These are phyloP conservation scores for Fraxinus floribunda DNA, from an alignment of 305 asterid species.

Conservation along the genomic window DNA sequence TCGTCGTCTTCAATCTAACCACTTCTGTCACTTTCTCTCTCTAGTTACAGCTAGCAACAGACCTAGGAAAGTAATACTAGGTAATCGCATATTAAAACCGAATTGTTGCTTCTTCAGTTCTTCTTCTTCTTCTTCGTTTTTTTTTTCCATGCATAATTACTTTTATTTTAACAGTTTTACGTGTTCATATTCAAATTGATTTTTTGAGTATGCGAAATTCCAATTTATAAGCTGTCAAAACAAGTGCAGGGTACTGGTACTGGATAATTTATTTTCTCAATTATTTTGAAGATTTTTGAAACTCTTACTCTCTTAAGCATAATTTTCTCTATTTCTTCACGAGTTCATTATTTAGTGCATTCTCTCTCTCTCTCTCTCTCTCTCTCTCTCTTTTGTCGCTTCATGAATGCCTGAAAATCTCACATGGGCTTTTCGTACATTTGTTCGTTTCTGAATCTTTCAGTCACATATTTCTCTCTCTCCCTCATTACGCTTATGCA, in stretches of 20 bases:
- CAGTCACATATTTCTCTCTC: neutral
- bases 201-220: neutral
- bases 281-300: neutral
- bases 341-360: neutral
- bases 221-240: neutral
- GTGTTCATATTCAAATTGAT: neutral
- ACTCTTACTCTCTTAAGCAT: neutral
- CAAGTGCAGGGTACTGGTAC: neutral
- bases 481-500: neutral
- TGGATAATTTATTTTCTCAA: neutral
- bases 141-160: neutral
- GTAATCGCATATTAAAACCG: neutral
- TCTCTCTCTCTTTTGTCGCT: neutral
- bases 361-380: too few relatives aligned
- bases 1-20: neutral
- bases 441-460: neutral
- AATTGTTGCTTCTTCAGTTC: neutral
- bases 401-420: neutral
- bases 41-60: neutral
- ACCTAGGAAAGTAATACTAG: neutral
- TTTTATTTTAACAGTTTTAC: neutral
- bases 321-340: neutral
- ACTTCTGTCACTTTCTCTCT: neutral
- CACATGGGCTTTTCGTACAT: conserved; percentile 8
- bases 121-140: neutral